Evolutionary conservation across 345 rosid species (phyloP).

Genomic region (Durio zibethinus): DNA sequence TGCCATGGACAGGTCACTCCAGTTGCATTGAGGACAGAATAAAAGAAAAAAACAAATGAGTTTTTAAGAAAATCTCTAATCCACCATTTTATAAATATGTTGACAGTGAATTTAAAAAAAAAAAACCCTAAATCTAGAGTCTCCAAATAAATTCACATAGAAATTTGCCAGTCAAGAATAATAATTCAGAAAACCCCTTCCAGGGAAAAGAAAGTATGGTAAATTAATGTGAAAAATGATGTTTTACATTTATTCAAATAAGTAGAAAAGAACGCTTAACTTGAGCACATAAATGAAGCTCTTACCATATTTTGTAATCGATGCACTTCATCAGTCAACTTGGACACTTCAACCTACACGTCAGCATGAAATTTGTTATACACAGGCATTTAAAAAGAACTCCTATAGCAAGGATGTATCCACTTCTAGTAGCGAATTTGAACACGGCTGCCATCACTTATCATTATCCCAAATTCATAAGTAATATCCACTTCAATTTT

Average conservation of each 20-base stretch:
- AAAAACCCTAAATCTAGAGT: not conserved
- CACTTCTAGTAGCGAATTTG: not conserved
- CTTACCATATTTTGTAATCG: constrained; percentile 12
- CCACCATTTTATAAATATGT: not conserved
- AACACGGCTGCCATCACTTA: not conserved
- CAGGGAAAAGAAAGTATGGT: not conserved
- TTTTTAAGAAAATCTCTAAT: not conserved
- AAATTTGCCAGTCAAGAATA: not conserved
- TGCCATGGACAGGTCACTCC: not conserved
- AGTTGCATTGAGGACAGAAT: not conserved
- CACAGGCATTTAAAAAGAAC: not conserved
- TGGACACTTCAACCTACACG: constrained; percentile 8
- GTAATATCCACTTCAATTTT: not conserved
- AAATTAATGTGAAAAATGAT: not conserved
- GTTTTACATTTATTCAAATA: not conserved
- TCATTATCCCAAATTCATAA: not conserved
- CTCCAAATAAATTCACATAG: not conserved
- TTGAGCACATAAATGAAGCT: not conserved
- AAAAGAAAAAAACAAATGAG: not conserved
- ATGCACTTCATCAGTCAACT: constrained; percentile 8
- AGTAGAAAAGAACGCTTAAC: not conserved
- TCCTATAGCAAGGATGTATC: not conserved
- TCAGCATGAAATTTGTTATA: not conserved
- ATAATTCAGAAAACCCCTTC: not conserved
- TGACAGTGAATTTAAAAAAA: not conserved